phyloP scores from a whole-genome alignment of 2,329 filamentous ascomycete genomes.

The Ascosphaera apis region DNA sequence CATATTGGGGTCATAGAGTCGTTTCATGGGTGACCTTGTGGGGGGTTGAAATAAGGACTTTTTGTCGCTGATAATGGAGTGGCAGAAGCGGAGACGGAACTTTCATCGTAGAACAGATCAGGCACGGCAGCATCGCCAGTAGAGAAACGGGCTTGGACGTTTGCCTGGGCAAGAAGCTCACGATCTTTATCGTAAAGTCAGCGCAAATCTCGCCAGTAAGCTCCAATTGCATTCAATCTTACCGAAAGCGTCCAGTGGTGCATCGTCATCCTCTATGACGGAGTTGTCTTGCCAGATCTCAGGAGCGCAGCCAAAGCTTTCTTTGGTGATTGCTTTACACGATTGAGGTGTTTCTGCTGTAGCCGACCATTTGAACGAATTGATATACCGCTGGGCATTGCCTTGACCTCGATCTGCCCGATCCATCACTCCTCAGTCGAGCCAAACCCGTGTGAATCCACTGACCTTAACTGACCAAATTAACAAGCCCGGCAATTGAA shows the following conservation, averaged over 20 bases:
- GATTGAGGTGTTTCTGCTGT: too few species aligned
- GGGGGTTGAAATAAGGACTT: background rate
- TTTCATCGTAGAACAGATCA: background rate
- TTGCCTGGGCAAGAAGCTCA: constrained; percentile 14
- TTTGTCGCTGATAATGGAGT: background rate
- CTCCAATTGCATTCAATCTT: constrained; percentile 4
- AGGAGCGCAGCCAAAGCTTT: too few species aligned
- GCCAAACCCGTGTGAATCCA: too few species aligned
- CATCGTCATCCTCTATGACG: constrained; percentile 7
- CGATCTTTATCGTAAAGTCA: constrained; percentile 10
- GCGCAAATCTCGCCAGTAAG: constrained; percentile 1
- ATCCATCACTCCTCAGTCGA: too few species aligned
- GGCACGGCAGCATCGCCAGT: constrained; percentile 2
- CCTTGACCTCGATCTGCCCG: too few species aligned
- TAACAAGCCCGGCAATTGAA: too few species aligned
- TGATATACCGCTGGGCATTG: too few species aligned
- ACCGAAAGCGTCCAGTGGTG: constrained; percentile 29
- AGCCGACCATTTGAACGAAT: too few species aligned
- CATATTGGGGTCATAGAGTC: too few species aligned
- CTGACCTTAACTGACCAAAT: too few species aligned
- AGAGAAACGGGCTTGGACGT: constrained; percentile 4
- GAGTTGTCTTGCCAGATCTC: background rate
- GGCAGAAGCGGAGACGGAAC: background rate
- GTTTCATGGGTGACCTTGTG: too few species aligned
- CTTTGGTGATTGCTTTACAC: too few species aligned